A percentile compares a stretch with the other conserved stretches of the same genome.
Evolutionary conservation across 805 yeast species (phyloP).

Genomic region (Barnettozyma sp.): DNA sequence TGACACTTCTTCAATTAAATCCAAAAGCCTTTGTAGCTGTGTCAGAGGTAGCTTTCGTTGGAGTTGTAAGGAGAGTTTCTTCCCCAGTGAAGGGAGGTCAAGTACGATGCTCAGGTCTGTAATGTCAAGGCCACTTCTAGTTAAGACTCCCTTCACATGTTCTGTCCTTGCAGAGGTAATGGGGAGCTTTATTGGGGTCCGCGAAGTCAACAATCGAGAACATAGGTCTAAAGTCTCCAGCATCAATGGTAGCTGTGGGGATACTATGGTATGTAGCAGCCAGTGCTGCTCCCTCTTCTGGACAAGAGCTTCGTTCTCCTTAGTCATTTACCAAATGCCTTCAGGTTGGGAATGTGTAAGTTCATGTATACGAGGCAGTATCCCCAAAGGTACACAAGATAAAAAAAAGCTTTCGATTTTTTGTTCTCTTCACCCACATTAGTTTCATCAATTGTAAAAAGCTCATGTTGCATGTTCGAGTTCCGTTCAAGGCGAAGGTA

Average conservation of each 20-base stretch:
- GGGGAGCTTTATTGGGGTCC: conserved; percentile 47
- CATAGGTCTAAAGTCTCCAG: conserved; percentile 38
- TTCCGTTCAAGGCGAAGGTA: too few relatives aligned
- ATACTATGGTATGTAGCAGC: conserved; percentile 41
- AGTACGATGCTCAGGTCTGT: conserved; percentile 39
- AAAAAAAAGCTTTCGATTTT: too few relatives aligned
- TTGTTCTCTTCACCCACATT: too few relatives aligned
- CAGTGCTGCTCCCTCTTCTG: conserved; percentile 33
- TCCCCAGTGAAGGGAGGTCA: conserved; percentile 33
- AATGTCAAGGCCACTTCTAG: conserved; percentile 48
- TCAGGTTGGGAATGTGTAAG: too few relatives aligned
- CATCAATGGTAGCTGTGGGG: conserved; percentile 42
- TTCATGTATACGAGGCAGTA: too few relatives aligned
- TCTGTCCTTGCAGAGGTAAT: conserved; percentile 49
- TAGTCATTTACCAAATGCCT: conserved; percentile 1
- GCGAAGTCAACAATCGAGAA: conserved; percentile 31
- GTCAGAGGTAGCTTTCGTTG: conserved; percentile 32
- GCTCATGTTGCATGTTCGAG: not conserved
- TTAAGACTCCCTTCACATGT: conserved; percentile 51
- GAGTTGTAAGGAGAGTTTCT: conserved; percentile 34
- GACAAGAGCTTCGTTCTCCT: conserved; percentile 4
- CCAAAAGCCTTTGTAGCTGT: conserved; percentile 35
- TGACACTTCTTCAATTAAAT: conserved; percentile 24
- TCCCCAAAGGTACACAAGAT: not conserved
- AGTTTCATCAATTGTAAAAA: not conserved